Conservation (phyloP, 2,329 filamentous ascomycete genomes). For the Fusarium chaquense region DNA sequence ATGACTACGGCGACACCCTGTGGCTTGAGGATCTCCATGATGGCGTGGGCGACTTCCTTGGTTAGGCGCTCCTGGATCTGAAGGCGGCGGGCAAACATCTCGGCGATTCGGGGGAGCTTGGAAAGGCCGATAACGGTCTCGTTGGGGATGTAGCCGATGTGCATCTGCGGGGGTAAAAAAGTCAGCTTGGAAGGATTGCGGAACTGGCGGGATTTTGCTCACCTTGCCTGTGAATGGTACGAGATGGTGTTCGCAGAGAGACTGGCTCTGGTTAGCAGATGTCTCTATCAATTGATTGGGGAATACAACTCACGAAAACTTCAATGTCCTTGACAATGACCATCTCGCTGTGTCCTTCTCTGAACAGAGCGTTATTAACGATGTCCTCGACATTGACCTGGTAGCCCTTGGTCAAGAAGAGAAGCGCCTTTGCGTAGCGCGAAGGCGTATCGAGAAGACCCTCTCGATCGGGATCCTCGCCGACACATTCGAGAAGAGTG, state of each 20-base stretch:
- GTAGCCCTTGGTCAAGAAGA: constrained; percentile 97
- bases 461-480: constrained; percentile 74
- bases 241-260: constrained; percentile 95
- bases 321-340: constrained; percentile 99
- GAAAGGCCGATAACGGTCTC: constrained; percentile 94
- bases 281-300: neutral
- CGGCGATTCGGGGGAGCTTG: constrained; percentile 93
- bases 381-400: constrained; percentile 93
- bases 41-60: constrained; percentile 93
- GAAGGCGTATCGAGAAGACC: constrained; percentile 78
- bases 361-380: constrained; percentile 93
- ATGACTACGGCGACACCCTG: constrained; percentile 97
- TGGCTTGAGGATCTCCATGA: constrained; percentile 92
- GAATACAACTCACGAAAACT: constrained; percentile 63
- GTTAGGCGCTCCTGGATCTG: constrained; percentile 98
- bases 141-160: constrained; percentile 97
- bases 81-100: constrained; percentile 93
- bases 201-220: constrained; percentile 39
- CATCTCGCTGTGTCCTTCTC: constrained; percentile 96
- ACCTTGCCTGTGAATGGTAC: constrained; percentile 97
- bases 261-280: constrained; percentile 57
- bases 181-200: constrained; percentile 15
- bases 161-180: constrained; percentile 74
- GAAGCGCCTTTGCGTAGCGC: constrained; percentile 93
- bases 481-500: constrained; percentile 76